Evolutionary conservation across 2,329 filamentous ascomycete species (phyloP).

Genomic region (Colletotrichum horii): DNA sequence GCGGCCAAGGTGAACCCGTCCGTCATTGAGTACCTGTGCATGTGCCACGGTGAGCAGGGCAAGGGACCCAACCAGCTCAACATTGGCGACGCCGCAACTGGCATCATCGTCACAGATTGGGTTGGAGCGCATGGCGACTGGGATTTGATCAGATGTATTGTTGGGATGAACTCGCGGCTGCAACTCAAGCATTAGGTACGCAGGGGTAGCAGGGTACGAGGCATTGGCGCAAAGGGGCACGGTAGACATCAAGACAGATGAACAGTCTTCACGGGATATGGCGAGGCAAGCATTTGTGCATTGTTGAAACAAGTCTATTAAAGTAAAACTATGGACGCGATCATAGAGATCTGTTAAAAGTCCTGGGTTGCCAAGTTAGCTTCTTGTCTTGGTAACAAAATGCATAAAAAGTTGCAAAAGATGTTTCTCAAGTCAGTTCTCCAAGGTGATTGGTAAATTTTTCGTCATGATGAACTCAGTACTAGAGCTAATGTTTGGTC

Average conservation of each 20-base stretch:
- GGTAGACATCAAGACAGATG: not conserved
- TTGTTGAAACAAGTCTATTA: not conserved
- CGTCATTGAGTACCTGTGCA: slow-evolving; percentile 66
- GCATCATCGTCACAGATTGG: slow-evolving; percentile 93
- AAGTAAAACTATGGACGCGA: not conserved
- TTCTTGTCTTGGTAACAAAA: not conserved
- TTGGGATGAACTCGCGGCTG: slow-evolving; percentile 85
- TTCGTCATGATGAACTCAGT: slow-evolving; percentile 63
- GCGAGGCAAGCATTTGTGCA: not conserved
- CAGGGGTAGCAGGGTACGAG: not conserved
- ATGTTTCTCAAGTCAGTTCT: slow-evolving; percentile 58
- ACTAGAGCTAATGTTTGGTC: slow-evolving; percentile 48
- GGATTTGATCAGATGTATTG: slow-evolving; percentile 85
- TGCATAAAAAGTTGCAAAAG: slow-evolving; percentile 7
- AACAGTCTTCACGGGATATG: not conserved
- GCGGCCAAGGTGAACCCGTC: slow-evolving; percentile 87
- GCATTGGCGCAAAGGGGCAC: not conserved
- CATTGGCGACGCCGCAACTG: slow-evolving; percentile 77
- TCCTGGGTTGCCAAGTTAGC: slow-evolving; percentile 6
- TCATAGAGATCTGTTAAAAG: not conserved
- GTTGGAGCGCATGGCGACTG: slow-evolving; percentile 87
- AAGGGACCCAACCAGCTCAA: slow-evolving; percentile 54
- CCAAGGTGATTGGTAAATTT: slow-evolving; percentile 61
- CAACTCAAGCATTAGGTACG: slow-evolving; percentile 48
- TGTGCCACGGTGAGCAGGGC: slow-evolving; percentile 57